phyloP scores from a whole-genome alignment of 2,329 filamentous ascomycete species.

The Penicillium sp. region DNA sequence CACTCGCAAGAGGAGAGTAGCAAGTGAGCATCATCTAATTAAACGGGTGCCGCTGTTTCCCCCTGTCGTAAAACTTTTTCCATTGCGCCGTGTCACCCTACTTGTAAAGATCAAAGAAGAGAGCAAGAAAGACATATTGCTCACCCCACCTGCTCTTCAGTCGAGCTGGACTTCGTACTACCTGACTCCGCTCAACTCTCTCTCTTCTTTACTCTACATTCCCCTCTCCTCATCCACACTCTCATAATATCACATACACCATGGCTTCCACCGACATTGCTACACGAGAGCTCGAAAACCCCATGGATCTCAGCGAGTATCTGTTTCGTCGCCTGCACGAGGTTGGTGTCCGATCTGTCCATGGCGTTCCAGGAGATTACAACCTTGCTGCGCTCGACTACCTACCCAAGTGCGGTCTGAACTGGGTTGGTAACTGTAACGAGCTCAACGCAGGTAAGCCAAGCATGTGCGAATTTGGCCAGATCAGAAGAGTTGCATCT shows the following conservation, averaged over 20 bases:
- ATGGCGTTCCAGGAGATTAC: conserved; percentile 58
- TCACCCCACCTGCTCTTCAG: neutral
- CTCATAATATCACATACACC: conserved; percentile 1
- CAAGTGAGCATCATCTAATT: neutral
- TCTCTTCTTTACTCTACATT: conserved; percentile 1
- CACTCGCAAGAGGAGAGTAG: neutral
- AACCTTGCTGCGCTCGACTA: conserved; percentile 60
- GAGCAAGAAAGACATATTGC: neutral
- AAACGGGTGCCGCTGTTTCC: neutral
- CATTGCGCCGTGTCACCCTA: conserved; percentile 1
- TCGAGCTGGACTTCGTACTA: no score
- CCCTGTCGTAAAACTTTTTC: neutral
- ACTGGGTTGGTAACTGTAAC: conserved; percentile 58
- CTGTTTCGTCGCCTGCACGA: conserved; percentile 46
- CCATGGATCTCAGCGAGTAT: conserved; percentile 45
- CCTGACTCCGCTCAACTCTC: neutral
- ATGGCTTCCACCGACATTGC: conserved; percentile 39
- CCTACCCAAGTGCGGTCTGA: conserved; percentile 47
- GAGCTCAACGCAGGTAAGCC: conserved; percentile 52
- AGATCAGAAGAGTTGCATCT: neutral
- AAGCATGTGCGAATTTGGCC: neutral
- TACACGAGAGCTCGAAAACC: conserved; percentile 39
- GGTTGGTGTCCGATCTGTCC: conserved; percentile 45
- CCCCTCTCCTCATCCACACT: neutral
- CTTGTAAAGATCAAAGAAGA: neutral